Evolutionary conservation across 495 filamentous ascomycete genomes (phyloP), one percentile per base, ranked within the genome.

Genomic region (Lophium mytilinum): DNA sequence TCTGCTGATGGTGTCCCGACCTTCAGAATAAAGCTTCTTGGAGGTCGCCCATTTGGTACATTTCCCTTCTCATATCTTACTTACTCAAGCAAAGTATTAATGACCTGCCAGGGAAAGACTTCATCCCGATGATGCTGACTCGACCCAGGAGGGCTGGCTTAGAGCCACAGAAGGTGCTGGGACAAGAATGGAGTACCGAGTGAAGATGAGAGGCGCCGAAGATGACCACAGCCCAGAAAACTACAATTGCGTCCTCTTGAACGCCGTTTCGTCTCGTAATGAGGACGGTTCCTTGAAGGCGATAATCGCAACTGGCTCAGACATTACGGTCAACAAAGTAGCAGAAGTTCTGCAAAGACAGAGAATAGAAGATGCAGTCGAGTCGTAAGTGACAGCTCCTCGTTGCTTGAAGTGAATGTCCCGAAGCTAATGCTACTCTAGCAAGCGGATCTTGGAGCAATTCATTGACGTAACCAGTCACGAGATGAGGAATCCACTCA

Each of bases 381-480:
- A 62, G 18, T 48, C 50, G 24, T 30, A 6, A 30, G 24, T 30
- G 6, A 30, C 24, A 30, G 24, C 24, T 30, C 24, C n/a, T n/a
- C n/a, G n/a, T n/a, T n/a, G n/a, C n/a, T n/a, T 3, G 24, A 30
- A 30, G 3, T 2, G 24, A 6, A 30, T 30, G n/a, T 30, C 6
- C 24, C 2, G 2, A 30, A 30, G 24, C 24, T 30, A 6, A 30
- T 3, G 2, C 6, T 6, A 6, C 2, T 30, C 24, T 30, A 30
- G 24, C 11, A 66, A 64, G 51, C 54, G 59, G 8, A 62, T 58
- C 11, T 55, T 58, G 15, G 67, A 70, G 35, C 53, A 62, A 12
- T 70, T 70, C 54, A 61, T 61, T n/a, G 68, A 70, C 50, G 60
- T 58, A 5, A 69, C 66, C 2, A 47, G 19, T 7, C 66, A 71